Base-by-base conservation (phyloP, 2,329 filamentous ascomycete species). In the Xylariaceae sp. region DNA sequence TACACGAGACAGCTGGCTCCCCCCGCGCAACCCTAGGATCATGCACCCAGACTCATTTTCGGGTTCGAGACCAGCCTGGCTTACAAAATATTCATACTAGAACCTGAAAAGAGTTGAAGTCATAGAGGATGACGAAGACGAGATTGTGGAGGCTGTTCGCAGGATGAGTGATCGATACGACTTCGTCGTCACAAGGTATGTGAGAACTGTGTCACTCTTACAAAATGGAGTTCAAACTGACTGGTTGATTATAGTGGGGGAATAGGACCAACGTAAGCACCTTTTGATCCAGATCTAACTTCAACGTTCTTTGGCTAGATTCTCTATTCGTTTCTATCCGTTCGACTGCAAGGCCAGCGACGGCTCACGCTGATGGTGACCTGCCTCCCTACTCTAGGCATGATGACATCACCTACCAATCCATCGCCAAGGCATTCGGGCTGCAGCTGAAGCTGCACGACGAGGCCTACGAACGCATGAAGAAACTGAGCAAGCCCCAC, bases 321-420 rank as follows among this genome's bases (percentile, higher is more conserved):
- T n/a, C n/a, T n/a, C n/a, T n/a, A n/a, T n/a, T 11, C n/a, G 15
- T 32, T 26, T 35, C 13, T n/a, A 4, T 29, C 13, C 31, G 16
- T 29, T 9, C 7, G 17, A 38, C 11, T 8, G n/a, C n/a, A n/a
- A n/a, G n/a, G n/a, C n/a, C n/a, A n/a, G 31, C 4, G 12, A 34
- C n/a, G 28, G 36, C 15, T 39, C 15, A 22, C 18, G 24, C 19
- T 36, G 19, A 35, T 57, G 60, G 22, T 26, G 11, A 26, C 22
- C 22, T 11, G 22, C 22, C 30, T 13, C 13, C 16, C 16, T 32
- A 4, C 16, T 32, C 16, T 19, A 94, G 88, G 42, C 91, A 97
- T 71, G 93, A 98, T 65, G 93, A 98, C 62, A 97, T 97, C 54
- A 97, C 93, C 19, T 98, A 98, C 68, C 76, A 87, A 59, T 91